Base-by-base conservation (phyloP, 1,139 yeast species). In the Yamadazyma triangularis region DNA sequence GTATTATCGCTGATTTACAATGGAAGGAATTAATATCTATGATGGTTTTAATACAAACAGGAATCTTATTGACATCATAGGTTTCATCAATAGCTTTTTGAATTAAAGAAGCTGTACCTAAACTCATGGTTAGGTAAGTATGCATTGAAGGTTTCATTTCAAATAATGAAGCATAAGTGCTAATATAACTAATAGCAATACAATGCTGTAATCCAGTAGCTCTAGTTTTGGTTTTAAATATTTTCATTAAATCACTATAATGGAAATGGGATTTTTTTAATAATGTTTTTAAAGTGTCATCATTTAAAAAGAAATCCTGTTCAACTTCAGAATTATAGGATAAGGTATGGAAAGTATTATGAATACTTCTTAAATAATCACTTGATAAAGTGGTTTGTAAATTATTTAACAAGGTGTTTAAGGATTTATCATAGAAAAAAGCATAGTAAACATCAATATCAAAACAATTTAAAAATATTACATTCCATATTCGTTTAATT, bases 381-480 rank as follows among this genome's bases (percentile, higher is more conserved):
- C 47, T 44, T 15, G 43, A 37, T 23, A 55, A 39, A 9, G 53
- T 49, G n/a, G 47, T 48, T 23, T 51, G 51, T 13, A 44, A 36
- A 20, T 39, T 34, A 16, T 53, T 56, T 26, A 65, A 42, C 11
- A 66, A 39, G 3, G 61, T 51, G 32, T 60, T 65, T 26, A 64
- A 47, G 0, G 69, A 52, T 28, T 65, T 53, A 35, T 65, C 72
- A 47, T 65, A 52, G 35, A 65, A 56, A 35, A 63, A 64, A 25
- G 56, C 56, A 32, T 54, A 49, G 31, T 51, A 57, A 6, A 62
- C 48, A 0, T 37, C 34, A 13, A 35, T 36, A 13, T 22, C 13
- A 11, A 26, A 21, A 11, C 44, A 29, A 3, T 28, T 15, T 2
- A 13, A 16, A 20, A 42, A 34, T 7, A 35, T 11, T 2, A 26